Evolutionary conservation across 164 flowering plant species (phyloP).

Genomic region (Stephania cephalantha): DNA sequence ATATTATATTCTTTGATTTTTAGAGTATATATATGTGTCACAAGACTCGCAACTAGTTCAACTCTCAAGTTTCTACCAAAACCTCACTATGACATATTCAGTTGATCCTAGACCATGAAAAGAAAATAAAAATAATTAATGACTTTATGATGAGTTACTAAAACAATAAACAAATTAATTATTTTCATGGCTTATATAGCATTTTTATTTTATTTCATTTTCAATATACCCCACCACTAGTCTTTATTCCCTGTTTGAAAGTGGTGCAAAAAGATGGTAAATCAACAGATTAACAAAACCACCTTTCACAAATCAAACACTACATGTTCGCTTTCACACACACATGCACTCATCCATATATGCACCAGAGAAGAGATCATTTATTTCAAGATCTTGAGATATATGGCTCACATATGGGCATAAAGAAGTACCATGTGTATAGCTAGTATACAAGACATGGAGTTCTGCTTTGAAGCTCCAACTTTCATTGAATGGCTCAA

Average conservation of each 20-base stretch:
- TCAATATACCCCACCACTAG: conserved; percentile 4
- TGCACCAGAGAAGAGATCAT: conserved; percentile 18
- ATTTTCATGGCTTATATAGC: too few species aligned
- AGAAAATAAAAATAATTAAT: not conserved
- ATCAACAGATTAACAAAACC: conserved; percentile 33
- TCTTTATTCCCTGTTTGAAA: conserved; percentile 17
- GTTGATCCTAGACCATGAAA: not conserved
- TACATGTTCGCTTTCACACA: conserved; percentile 30
- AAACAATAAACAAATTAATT: too few species aligned
- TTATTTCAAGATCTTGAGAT: not conserved
- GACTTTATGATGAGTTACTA: not conserved
- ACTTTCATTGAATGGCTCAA: conserved; percentile 81
- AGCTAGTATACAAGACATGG: conserved; percentile 8
- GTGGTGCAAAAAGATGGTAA: conserved; percentile 9
- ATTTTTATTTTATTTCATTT: not conserved
- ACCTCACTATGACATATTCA: too few species aligned
- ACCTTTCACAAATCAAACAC: conserved; percentile 26
- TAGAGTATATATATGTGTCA: too few species aligned
- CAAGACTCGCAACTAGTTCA: too few species aligned
- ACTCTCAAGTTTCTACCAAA: too few species aligned
- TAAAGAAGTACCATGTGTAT: conserved; percentile 32
- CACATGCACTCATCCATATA: conserved; percentile 27
- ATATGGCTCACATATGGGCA: conserved; percentile 24
- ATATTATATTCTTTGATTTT: too few species aligned
- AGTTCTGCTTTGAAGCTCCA: conserved; percentile 37